These are phyloP conservation scores for Elongisporangium senticosum DNA, from an alignment of 352 stramenopile genomes.

Conservation along the genomic window DNA sequence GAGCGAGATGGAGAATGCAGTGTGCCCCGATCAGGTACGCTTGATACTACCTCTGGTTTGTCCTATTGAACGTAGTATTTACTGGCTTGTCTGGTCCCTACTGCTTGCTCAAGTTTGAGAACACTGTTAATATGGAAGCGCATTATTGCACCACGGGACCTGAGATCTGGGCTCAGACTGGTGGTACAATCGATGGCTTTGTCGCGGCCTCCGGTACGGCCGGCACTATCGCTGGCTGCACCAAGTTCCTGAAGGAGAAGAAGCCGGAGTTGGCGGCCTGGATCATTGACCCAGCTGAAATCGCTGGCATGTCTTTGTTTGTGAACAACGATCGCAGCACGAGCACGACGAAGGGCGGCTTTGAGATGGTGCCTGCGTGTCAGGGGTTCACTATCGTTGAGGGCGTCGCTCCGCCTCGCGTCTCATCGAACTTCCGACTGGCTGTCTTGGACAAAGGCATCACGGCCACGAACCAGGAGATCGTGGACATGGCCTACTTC, in stretches of 20 bases:
- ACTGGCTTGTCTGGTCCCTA: background rate
- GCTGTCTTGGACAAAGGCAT: slow-evolving; percentile 89
- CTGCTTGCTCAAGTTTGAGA: slow-evolving; percentile 68
- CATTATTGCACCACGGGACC: slow-evolving; percentile 79
- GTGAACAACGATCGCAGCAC: slow-evolving; percentile 59
- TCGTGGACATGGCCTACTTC: slow-evolving; percentile 91
- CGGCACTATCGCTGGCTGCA: slow-evolving; percentile 89
- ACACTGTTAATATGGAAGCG: slow-evolving; percentile 60
- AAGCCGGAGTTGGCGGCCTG: slow-evolving; percentile 51
- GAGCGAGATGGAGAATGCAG: slow-evolving; percentile 20
- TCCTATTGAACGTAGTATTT: background rate
- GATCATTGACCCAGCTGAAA: slow-evolving; percentile 75
- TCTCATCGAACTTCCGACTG: slow-evolving; percentile 90
- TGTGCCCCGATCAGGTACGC: slow-evolving; percentile 35
- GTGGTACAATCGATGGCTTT: slow-evolving; percentile 89
- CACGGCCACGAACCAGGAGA: slow-evolving; percentile 89
- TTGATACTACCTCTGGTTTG: background rate
- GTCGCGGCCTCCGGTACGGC: slow-evolving; percentile 88
- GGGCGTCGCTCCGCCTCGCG: slow-evolving; percentile 90
- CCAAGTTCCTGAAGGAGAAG: slow-evolving; percentile 90
- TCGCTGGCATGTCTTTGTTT: slow-evolving; percentile 82
- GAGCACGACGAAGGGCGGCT: slow-evolving; percentile 81
- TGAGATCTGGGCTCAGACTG: slow-evolving; percentile 86
- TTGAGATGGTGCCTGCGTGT: slow-evolving; percentile 78
- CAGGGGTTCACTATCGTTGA: slow-evolving; percentile 90